Conservation (phyloP, 2,329 filamentous ascomycete species). For the Curvularia sp. region DNA sequence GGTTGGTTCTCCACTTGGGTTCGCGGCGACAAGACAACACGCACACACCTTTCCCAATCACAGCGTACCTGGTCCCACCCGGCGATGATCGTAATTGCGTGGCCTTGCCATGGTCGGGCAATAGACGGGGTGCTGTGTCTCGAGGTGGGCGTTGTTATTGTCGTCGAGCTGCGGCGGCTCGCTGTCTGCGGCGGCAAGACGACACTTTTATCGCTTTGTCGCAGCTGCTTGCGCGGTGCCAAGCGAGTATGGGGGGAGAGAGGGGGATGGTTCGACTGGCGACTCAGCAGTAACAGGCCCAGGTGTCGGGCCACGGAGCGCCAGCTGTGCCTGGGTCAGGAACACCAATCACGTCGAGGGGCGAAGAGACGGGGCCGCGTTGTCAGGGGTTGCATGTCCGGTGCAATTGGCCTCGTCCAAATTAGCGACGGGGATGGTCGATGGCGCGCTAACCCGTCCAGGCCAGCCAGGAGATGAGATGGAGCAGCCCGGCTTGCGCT, state of each 20-base stretch:
- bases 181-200: neutral
- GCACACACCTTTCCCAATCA: constrained; percentile 29
- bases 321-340: constrained; percentile 39
- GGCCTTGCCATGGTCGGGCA: constrained; percentile 16
- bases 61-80: constrained; percentile 24
- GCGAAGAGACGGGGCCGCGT: constrained; percentile 11
- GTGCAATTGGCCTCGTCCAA: constrained; percentile 35
- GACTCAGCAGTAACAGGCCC: constrained; percentile 10
- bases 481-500: constrained; percentile 32
- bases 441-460: constrained; percentile 24
- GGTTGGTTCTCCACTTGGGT: constrained; percentile 26
- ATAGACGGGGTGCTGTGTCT: constrained; percentile 1
- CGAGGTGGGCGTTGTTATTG: constrained; percentile 7
- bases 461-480: constrained; percentile 35
- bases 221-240: constrained; percentile 20
- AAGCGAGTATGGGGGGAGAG: constrained; percentile 8
- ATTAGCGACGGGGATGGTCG: constrained; percentile 35
- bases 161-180: neutral
- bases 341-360: constrained; percentile 38
- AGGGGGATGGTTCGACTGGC: neutral
- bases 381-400: constrained; percentile 27
- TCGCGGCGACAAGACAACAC: constrained; percentile 35
- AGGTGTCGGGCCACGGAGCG: constrained; percentile 26
- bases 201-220: constrained; percentile 9
- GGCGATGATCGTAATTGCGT: constrained; percentile 43